A percentile compares a stretch with the other conserved stretches of the same genome.
Conservation (phyloP, 352 stramenopile species). For the Thalassiosira exigua region DNA sequence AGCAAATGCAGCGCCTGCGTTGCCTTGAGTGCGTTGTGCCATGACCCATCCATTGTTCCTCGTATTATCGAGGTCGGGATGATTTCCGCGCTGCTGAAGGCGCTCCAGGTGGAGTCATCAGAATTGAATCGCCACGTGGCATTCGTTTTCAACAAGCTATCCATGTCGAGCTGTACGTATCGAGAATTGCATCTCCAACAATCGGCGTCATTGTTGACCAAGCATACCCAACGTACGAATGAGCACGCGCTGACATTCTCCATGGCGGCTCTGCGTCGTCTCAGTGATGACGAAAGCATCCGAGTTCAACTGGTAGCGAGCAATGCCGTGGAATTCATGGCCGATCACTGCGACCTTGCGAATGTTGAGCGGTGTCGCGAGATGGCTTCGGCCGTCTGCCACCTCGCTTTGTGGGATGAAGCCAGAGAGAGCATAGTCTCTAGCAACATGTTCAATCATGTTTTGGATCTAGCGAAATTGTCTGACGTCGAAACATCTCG, state of each 20-base stretch:
- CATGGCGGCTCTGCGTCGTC: conserved; percentile 89
- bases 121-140: conserved; percentile 93
- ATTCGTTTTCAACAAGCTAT: conserved; percentile 93
- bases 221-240: conserved; percentile 27
- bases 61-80: conserved; percentile 79
- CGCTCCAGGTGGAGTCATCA: conserved; percentile 83
- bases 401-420: conserved; percentile 85
- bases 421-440: conserved; percentile 88
- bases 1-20: conserved; percentile 63
- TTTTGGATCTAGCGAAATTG: conserved; percentile 69
- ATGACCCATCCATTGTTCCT: conserved; percentile 14
- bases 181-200: conserved; percentile 58
- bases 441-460: conserved; percentile 87
- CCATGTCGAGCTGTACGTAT: conserved; percentile 86
- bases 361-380: conserved; percentile 91
- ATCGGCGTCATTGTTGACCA: conserved; percentile 30
- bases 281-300: conserved; percentile 88
- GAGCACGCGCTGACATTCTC: conserved; percentile 89
- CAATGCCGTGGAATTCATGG: conserved; percentile 76
- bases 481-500: conserved; percentile 90
- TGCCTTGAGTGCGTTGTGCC: conserved; percentile 50
- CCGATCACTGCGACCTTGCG: conserved; percentile 53
- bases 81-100: conserved; percentile 84
- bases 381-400: conserved; percentile 88
- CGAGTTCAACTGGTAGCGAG: conserved; percentile 86